Evolutionary conservation across 345 rosid species (phyloP).

Genomic region (Isatis tinctoria): DNA sequence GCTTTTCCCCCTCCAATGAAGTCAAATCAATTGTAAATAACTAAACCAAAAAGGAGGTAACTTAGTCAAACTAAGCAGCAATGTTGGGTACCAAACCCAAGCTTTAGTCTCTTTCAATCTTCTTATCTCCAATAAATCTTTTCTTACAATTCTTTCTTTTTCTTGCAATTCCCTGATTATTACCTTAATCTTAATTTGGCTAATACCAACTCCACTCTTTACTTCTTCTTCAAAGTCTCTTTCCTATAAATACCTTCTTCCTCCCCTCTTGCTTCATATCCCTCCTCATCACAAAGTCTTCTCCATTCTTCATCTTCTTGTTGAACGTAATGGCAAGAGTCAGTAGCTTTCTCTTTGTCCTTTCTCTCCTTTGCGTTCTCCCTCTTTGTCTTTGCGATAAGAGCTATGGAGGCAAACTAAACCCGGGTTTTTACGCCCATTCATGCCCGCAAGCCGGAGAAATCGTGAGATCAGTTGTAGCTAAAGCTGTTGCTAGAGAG

Average conservation of each 20-base stretch:
- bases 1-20: constrained; percentile 8
- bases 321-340: constrained; percentile 36
- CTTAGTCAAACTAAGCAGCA: constrained; percentile 24
- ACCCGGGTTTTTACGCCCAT: constrained; percentile 51
- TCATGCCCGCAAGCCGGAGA: constrained; percentile 59
- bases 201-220: constrained; percentile 43
- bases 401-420: constrained; percentile 42
- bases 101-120: background rate
- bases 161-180: constrained; percentile 2
- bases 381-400: constrained; percentile 41
- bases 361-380: constrained; percentile 46
- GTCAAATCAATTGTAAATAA: constrained; percentile 10
- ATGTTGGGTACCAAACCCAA: constrained; percentile 37
- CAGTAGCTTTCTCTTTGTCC: constrained; percentile 30
- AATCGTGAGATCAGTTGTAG: constrained; percentile 54
- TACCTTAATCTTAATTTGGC: constrained; percentile 2
- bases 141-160: background rate
- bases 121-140: background rate
- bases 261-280: constrained; percentile 20
- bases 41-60: constrained; percentile 7
- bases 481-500: constrained; percentile 57
- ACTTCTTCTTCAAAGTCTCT: constrained; percentile 5
- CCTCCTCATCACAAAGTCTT: constrained; percentile 22
- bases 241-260: constrained; percentile 12
- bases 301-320: background rate